phyloP scores from a whole-genome alignment of 495 filamentous ascomycete species.

The Penicillium ucsense region DNA sequence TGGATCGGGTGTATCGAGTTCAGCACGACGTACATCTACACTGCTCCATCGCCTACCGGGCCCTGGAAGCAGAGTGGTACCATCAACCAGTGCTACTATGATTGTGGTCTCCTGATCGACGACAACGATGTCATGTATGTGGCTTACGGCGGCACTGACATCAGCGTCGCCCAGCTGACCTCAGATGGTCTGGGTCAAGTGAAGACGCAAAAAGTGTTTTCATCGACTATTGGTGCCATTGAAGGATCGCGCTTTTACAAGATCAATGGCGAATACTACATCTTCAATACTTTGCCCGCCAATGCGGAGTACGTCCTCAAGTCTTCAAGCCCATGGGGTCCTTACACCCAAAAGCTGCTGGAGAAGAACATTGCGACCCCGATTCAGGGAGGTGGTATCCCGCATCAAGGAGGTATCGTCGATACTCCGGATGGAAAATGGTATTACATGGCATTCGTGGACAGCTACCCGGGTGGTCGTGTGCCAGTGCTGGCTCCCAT shows the following conservation, averaged over 20 bases:
- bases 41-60: constrained; percentile 24
- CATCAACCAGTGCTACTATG: constrained; percentile 46
- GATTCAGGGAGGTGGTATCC: constrained; percentile 31
- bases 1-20: constrained; percentile 48
- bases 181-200: constrained; percentile 35
- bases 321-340: constrained; percentile 35
- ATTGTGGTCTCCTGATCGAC: constrained; percentile 47
- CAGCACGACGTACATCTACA: constrained; percentile 41
- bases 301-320: constrained; percentile 39
- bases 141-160: constrained; percentile 40
- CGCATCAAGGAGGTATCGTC: constrained; percentile 49
- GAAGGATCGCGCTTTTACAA: constrained; percentile 52
- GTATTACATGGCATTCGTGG: constrained; percentile 51
- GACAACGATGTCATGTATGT: constrained; percentile 48
- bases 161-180: constrained; percentile 42
- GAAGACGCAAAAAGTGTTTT: constrained; percentile 32
- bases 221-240: constrained; percentile 25
- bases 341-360: constrained; percentile 33
- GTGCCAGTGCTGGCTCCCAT: constrained; percentile 49
- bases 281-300: constrained; percentile 38
- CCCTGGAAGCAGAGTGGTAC: constrained; percentile 26
- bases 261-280: constrained; percentile 43
- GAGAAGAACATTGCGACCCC: constrained; percentile 23
- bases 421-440: constrained; percentile 41
- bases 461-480: constrained; percentile 45